Conservation (phyloP, 257 asterid species). For the Verbascum thapsus region DNA sequence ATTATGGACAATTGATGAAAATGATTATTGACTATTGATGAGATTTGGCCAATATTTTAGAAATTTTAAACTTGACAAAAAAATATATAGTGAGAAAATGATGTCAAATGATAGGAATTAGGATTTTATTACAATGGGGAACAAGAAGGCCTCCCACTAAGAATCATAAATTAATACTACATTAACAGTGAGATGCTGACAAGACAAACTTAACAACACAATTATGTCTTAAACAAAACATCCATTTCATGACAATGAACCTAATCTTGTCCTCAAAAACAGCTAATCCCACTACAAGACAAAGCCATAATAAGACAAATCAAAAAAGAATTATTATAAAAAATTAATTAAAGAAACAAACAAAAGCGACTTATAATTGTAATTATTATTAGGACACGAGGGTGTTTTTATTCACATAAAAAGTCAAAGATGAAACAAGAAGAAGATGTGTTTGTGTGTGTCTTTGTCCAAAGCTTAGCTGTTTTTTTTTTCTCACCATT, state of each 20-base stretch:
- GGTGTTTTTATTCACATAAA: constrained; percentile 23
- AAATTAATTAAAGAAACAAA: constrained; percentile 8
- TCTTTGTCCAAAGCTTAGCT: constrained; percentile 53
- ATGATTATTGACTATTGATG: too few relatives aligned
- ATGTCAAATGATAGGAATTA: too few relatives aligned
- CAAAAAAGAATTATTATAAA: constrained; percentile 8
- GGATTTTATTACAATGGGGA: background rate
- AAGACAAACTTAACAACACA: constrained; percentile 21
- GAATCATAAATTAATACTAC: too few relatives aligned
- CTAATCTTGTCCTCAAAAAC: constrained; percentile 42
- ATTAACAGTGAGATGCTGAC: too few relatives aligned
- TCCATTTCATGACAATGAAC: too few relatives aligned
- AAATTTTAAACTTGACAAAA: background rate
- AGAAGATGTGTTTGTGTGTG: too few relatives aligned
- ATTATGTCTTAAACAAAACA: constrained; percentile 32
- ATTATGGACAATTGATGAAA: background rate
- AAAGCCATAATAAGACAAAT: constrained; percentile 43
- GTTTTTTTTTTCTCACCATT: constrained; percentile 44
- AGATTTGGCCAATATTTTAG: too few relatives aligned
- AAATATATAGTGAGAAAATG: too few relatives aligned
- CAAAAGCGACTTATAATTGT: constrained; percentile 23
- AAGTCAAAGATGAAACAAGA: constrained; percentile 38
- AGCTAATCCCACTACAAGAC: constrained; percentile 47
- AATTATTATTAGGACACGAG: too few relatives aligned
- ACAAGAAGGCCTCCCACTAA: background rate